Percentiles rank a stretch among this genome's conserved stretches.
Evolutionary conservation across 768 basidiomycete species (phyloP).

Genomic region (Pholiota microspora): DNA sequence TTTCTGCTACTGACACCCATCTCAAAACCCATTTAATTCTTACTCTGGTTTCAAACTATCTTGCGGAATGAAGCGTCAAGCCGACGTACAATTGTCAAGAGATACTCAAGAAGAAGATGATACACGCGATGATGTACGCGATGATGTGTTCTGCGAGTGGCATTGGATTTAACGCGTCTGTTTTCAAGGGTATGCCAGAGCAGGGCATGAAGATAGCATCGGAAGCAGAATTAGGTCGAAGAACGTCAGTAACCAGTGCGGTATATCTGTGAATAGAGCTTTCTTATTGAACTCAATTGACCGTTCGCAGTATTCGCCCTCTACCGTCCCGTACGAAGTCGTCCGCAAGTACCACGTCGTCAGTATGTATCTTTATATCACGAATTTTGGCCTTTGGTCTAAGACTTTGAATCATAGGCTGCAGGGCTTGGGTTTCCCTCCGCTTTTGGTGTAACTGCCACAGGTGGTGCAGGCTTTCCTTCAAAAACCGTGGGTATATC

Average conservation of each 20-base stretch:
- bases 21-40: not conserved
- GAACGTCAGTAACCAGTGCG: conserved; percentile 40
- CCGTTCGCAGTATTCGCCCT: conserved; percentile 53
- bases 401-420: not conserved
- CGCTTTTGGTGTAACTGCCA: not conserved
- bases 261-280: not conserved
- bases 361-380: not conserved
- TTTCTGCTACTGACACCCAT: not conserved
- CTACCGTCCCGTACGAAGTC: conserved; percentile 51
- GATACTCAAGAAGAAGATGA: conserved; percentile 33
- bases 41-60: not conserved
- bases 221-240: conserved; percentile 47
- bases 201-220: conserved; percentile 59
- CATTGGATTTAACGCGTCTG: not conserved
- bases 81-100: conserved; percentile 72
- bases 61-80: conserved; percentile 63
- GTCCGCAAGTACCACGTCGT: too few species aligned
- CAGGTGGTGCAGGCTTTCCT: too few species aligned
- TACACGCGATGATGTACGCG: conserved; percentile 30
- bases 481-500: not conserved
- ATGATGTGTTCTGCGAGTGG: not conserved
- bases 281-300: not conserved
- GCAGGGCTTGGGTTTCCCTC: too few species aligned
- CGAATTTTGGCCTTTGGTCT: not conserved
- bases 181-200: conserved; percentile 20